Evolutionary conservation across 306 rosid species (phyloP).

Genomic region (Fragaria vesca): DNA sequence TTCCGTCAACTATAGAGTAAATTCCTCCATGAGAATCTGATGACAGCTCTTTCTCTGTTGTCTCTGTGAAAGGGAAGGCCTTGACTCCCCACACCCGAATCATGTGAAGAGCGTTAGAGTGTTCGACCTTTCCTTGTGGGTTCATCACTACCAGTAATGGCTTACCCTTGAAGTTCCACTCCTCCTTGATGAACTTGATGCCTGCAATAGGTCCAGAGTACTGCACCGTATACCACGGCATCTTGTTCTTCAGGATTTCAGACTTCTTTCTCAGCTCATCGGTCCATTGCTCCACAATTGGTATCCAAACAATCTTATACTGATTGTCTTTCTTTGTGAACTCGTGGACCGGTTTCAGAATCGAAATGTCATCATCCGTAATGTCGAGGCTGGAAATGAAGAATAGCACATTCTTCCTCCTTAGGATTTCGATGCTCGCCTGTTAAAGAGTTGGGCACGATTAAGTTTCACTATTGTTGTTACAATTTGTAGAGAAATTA

Average conservation of each 20-base stretch:
- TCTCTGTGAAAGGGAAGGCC: constrained; percentile 37
- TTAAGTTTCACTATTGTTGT: not conserved
- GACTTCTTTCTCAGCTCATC: constrained; percentile 42
- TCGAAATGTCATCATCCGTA: constrained; percentile 38
- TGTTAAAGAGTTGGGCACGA: not conserved
- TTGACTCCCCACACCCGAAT: constrained; percentile 45
- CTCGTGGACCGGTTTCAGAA: constrained; percentile 38
- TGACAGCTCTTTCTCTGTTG: not conserved
- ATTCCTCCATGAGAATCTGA: constrained; percentile 18
- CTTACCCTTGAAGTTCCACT: constrained; percentile 52
- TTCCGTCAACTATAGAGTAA: not conserved
- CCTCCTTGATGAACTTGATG: constrained; percentile 43
- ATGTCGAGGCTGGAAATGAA: constrained; percentile 55
- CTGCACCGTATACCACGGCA: constrained; percentile 54
- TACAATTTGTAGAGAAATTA: not conserved
- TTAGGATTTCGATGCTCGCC: constrained; percentile 39
- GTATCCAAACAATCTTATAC: constrained; percentile 62
- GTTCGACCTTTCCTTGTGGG: constrained; percentile 41
- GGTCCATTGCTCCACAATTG: constrained; percentile 50
- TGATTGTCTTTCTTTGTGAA: constrained; percentile 18
- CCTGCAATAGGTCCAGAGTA: constrained; percentile 33
- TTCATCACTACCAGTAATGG: constrained; percentile 36
- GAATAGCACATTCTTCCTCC: constrained; percentile 42
- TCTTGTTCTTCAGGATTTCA: constrained; percentile 38
- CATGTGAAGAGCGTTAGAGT: constrained; percentile 45